These are phyloP conservation scores for Phtheirospermum japonicum DNA, from an alignment of 257 asterid genomes.

Conservation along the genomic window DNA sequence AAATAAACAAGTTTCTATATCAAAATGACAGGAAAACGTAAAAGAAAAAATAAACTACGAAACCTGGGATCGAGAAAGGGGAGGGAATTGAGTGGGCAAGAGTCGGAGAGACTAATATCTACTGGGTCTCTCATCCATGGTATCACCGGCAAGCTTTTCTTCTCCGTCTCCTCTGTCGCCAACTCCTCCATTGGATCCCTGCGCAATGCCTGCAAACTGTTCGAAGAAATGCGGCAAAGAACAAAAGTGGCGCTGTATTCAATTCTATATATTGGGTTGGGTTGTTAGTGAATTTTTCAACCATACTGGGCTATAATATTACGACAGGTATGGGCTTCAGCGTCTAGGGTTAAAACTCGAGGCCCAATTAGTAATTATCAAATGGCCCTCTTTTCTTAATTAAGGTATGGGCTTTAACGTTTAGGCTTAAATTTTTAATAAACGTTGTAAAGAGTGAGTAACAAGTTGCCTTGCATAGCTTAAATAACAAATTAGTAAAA, in stretches of 20 bases:
- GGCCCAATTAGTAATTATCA: too few relatives aligned
- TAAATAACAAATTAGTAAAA: too few relatives aligned
- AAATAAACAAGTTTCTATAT: background rate
- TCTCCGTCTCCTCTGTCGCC: conserved; percentile 29
- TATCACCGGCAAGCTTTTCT: conserved; percentile 46
- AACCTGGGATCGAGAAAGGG: conserved; percentile 79
- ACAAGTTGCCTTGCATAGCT: too few relatives aligned
- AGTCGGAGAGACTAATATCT: conserved; percentile 43
- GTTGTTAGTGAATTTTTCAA: background rate
- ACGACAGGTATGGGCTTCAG: too few relatives aligned
- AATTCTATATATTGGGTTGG: conserved; percentile 13
- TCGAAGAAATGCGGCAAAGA: background rate
- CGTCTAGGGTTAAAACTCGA: too few relatives aligned
- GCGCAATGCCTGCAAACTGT: background rate
- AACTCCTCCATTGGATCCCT: conserved; percentile 24
- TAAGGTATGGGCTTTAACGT: background rate
- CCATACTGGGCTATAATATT: too few relatives aligned
- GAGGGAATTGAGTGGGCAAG: conserved; percentile 44
- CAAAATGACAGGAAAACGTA: background rate
- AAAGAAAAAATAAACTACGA: background rate
- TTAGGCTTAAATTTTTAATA: background rate
- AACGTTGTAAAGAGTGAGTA: too few relatives aligned
- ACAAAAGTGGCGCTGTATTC: background rate
- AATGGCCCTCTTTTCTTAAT: too few relatives aligned
- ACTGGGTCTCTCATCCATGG: conserved; percentile 94